Percentiles rank a stretch among this genome's conserved stretches.
phyloP scores from a whole-genome alignment of 176 grass and related monocot genomes.

The Melocanna baccifera region DNA sequence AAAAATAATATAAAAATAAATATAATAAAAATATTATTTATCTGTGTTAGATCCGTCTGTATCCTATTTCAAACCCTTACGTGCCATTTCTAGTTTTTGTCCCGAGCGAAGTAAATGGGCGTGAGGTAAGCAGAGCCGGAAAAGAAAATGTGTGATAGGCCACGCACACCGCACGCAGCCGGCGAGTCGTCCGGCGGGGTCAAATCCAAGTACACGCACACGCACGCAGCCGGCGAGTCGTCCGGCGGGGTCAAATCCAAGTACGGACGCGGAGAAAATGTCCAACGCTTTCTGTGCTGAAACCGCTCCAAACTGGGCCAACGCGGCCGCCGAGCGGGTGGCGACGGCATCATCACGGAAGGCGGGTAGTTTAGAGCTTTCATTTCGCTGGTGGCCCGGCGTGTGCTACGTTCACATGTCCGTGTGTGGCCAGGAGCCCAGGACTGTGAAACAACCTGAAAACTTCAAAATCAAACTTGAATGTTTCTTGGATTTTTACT shows the following conservation, averaged over 20 bases:
- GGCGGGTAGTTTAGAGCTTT: not conserved
- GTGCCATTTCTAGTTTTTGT: not conserved
- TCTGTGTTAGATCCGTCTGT: too few species aligned
- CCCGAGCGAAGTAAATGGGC: not conserved
- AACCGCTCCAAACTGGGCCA: not conserved
- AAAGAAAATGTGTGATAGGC: too few species aligned
- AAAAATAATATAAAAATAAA: too few species aligned
- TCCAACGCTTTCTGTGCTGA: not conserved
- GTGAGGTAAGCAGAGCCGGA: too few species aligned
- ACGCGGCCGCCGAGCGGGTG: not conserved
- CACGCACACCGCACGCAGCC: not conserved
- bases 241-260: not conserved
- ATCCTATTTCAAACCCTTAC: not conserved
- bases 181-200: not conserved
- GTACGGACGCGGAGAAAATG: not conserved
- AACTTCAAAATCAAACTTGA: too few species aligned
- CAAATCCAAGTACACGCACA: not conserved
- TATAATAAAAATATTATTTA: fast-evolving
- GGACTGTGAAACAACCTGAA: too few species aligned
- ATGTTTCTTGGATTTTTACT: too few species aligned
- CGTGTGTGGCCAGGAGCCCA: too few species aligned
- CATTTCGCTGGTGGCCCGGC: not conserved
- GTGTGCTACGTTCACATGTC: not conserved
- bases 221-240: too few species aligned
- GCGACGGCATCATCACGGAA: not conserved